Conservation (phyloP, 2,329 filamentous ascomycete genomes). For the Sporothrix dimorphospora region DNA sequence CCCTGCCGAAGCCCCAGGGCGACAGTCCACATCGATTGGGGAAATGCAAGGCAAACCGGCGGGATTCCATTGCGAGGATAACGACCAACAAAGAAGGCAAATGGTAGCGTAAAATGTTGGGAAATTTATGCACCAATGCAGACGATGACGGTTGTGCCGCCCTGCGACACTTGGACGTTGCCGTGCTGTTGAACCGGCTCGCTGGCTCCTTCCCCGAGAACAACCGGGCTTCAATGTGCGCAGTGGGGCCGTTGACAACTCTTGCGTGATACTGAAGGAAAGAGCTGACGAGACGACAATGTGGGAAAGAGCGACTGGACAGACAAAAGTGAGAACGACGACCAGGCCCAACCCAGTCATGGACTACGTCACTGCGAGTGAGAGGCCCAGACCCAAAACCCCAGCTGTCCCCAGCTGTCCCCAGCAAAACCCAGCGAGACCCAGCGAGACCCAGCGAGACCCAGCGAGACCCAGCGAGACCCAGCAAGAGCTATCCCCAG, state of each 20-base stretch:
- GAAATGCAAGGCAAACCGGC: background rate
- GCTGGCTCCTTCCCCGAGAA: background rate
- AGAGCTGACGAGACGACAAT: background rate
- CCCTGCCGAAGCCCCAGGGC: conserved; percentile 11
- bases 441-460: too few species aligned
- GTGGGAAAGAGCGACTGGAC: background rate
- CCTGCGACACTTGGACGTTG: background rate
- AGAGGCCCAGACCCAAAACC: background rate
- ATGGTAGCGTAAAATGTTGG: background rate
- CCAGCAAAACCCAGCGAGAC: background rate
- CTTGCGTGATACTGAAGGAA: background rate
- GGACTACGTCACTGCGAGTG: background rate
- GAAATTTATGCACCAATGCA: conserved; percentile 4
- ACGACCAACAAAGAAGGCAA: background rate
- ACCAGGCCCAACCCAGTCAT: background rate
- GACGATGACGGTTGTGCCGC: background rate
- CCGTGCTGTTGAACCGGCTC: background rate
- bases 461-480: too few species aligned
- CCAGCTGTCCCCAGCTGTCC: background rate
- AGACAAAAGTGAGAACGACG: background rate
- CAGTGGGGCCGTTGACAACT: background rate
- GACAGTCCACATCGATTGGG: background rate
- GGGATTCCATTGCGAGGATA: background rate
- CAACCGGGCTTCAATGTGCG: conserved; percentile 4
- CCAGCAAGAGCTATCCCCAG: background rate